Evolutionary conservation across 176 grass and related monocot species (phyloP), one percentile per base, ranked within the genome.

Genomic region (Oryza australiensis): DNA sequence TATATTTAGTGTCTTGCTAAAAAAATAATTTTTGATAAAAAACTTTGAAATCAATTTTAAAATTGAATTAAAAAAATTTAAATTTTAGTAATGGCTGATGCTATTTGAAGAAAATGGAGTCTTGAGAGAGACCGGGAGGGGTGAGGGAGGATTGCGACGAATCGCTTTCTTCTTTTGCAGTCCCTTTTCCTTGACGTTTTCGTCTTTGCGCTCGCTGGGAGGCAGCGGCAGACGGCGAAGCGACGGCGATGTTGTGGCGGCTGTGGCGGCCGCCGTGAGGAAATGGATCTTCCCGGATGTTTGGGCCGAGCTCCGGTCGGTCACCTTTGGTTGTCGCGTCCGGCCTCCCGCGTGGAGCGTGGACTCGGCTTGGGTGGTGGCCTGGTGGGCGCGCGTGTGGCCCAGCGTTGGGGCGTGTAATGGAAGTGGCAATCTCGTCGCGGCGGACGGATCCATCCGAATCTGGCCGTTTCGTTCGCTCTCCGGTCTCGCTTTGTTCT

Each of bases 161-260:
- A 84, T 75, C 74, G 32, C 2, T 71, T 15, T 60, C 18, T 9
- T 14, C 62, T 40, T 20, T 35, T 26, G 23, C 53, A 23, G 53
- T 12, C 78, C 37, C 9, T 16, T 53, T n/a, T 55, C 38, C 18
- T 2, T 51, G 8, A 26, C 64, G 35, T 26, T 26, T 6, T 53
- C 49, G 41, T 40, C 59, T 80, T 80, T 57, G 84, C 57, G 68
- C 79, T 70, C 75, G n/a, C n/a, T 8, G 40, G 30, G 68, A 40
- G 68, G 79, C 79, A 55, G 73, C 74, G 27, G 53, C 22, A 22
- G 53, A 53, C 48, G 48, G 40, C 72, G 75, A 1, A 7, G 35
- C 35, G 35, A 79, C 60, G 75, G 80, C 22, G 48, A 62, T 70
- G 86, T 37, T 63, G 12, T 18, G 49, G 49, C 18, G 18, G 49